Evolutionary conservation across 2,329 filamentous ascomycete genomes (phyloP).

Genomic region (Penicillium verrucosum): DNA sequence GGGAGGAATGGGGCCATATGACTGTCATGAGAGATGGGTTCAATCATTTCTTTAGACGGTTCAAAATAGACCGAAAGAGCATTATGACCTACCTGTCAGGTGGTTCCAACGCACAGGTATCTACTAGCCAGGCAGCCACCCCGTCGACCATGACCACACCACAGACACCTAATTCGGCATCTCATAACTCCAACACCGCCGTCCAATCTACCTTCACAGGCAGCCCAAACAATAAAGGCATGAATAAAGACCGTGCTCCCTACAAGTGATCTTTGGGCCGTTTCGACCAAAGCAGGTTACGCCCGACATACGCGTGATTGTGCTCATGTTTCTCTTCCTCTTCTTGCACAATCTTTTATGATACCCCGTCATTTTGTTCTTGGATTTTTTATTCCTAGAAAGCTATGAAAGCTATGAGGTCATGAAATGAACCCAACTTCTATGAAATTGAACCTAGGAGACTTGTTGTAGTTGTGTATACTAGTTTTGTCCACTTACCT

Average conservation of each 20-base stretch:
- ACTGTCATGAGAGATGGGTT: background rate
- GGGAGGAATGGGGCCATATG: slow-evolving; percentile 18
- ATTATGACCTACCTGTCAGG: background rate
- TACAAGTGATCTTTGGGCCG: background rate
- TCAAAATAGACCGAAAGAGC: background rate
- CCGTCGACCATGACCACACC: background rate
- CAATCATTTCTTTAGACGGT: slow-evolving; percentile 1
- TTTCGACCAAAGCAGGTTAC: background rate
- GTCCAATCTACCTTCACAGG: background rate
- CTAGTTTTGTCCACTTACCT: background rate
- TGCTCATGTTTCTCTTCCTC: background rate
- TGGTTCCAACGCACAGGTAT: background rate
- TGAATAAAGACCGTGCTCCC: background rate
- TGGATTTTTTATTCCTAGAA: background rate
- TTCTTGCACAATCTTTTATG: background rate
- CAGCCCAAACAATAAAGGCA: background rate
- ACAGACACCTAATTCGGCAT: background rate
- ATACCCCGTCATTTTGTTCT: background rate
- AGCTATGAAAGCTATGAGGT: background rate
- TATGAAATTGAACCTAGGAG: too few relatives aligned
- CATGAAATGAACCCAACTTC: background rate
- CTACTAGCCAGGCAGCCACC: background rate
- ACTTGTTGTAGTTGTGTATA: too few relatives aligned
- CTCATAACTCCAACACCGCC: background rate
- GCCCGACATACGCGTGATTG: background rate